Evolutionary conservation across 768 basidiomycete species (phyloP), one percentile per base, ranked within the genome.

Genomic region (Kwoniella botswanensis): DNA sequence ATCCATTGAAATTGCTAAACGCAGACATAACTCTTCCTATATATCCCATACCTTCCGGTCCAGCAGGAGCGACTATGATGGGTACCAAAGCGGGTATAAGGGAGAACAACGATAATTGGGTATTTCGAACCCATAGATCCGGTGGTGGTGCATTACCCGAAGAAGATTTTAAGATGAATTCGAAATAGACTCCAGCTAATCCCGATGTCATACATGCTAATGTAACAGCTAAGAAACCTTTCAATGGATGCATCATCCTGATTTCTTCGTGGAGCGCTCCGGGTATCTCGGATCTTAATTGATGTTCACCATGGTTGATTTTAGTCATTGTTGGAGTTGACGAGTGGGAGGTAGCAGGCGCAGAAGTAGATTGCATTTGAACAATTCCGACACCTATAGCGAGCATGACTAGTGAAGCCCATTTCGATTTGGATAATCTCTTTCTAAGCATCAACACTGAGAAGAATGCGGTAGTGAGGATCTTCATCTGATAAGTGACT

Each of bases 401-500:
- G 29, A 98, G 89, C 85, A 92, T 88, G 71, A 92, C 84, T 24
- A 98, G 87, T 0, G 94, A 89, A 17, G 92, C 77, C 95, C 95
- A 98, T 83, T 97, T 93, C 43, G 85, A 86, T 1, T 87, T 85
- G 29, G 87, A 88, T 44, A 98, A 85, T 76, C 89, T 89, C 80
- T 90, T 92, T 71, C 92, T 89, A 35, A 95, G 87, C 35, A 96
- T 86, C 4, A 92, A 76, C 54, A 94, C 93, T 22, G 92, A 93
- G 83, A 94, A 94, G 52, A 88, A 92, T 18, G 93, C 94, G 22
- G 94, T 96, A 46, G 94, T 95, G 74, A 96, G 89, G 79, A 96
- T 94, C 84, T 96, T 96, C 94, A 96, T 96, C 83, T 96, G 94
- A 84, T 95, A 95, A 55, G 90, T 93, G 81, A 96, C 94, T 84